phyloP scores from a whole-genome alignment of 2,329 filamentous ascomycete species.

The Xylaria sp. region DNA sequence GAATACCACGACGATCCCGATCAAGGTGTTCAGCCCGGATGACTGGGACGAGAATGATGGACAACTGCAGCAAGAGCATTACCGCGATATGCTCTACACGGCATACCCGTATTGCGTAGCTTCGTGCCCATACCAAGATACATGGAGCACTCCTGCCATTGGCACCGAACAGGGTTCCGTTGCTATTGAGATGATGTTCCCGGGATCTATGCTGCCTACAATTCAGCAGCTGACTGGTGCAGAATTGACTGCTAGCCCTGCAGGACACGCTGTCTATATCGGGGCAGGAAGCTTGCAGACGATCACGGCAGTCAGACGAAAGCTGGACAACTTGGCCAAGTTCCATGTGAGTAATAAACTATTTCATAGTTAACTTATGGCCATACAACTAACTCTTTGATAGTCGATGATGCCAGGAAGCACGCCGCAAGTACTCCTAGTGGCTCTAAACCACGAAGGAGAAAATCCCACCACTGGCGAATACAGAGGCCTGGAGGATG shows the following conservation, averaged over 20 bases:
- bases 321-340: constrained; percentile 21
- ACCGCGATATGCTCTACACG: constrained; percentile 1
- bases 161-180: constrained; percentile 3
- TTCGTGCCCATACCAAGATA: not conserved
- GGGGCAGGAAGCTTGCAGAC: constrained; percentile 15
- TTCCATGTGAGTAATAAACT: constrained; percentile 21
- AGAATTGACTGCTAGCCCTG: constrained; percentile 10
- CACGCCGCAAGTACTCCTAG: constrained; percentile 6
- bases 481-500: constrained; percentile 21
- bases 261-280: constrained; percentile 18
- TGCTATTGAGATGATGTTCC: constrained; percentile 4
- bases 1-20: not conserved
- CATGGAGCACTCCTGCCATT: constrained; percentile 17
- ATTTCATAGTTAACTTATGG: too few relatives aligned
- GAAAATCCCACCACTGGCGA: constrained; percentile 11
- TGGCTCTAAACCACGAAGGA: constrained; percentile 23
- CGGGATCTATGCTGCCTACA: constrained; percentile 10
- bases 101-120: constrained; percentile 19
- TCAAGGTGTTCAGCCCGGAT: constrained; percentile 2
- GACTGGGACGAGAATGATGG: constrained; percentile 8
- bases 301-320: constrained; percentile 14
- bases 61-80: not conserved
- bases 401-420: constrained; percentile 1
- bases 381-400: not conserved
- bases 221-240: constrained; percentile 19